Conservation (phyloP, 441 rosid species). For the Capsella rubella region DNA sequence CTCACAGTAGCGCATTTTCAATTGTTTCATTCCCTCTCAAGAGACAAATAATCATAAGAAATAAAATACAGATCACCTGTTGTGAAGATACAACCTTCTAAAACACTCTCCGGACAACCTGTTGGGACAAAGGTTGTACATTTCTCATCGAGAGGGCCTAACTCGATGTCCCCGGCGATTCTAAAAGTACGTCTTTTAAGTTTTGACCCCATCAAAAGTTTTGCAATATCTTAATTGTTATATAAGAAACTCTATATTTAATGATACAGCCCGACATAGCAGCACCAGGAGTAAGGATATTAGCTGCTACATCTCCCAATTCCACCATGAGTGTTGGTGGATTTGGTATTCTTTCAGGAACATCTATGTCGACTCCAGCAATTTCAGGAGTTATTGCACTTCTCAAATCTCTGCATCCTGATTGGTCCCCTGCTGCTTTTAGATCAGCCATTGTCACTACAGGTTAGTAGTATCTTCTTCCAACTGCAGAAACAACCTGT, state of each 20-base stretch:
- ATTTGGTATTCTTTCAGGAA: conserved; percentile 47
- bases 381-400: conserved; percentile 50
- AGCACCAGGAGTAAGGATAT: conserved; percentile 53
- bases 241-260: not conserved
- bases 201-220: not conserved
- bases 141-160: conserved; percentile 31
- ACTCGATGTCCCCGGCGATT: conserved; percentile 48
- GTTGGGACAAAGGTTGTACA: not conserved
- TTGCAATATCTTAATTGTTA: not conserved
- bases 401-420: conserved; percentile 46
- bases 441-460: conserved; percentile 59
- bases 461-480: conserved; percentile 40
- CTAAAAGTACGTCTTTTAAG: conserved; percentile 35
- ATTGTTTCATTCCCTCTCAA: not conserved
- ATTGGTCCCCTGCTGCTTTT: conserved; percentile 59
- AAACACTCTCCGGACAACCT: not conserved
- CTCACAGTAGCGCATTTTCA: not conserved
- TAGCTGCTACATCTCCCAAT: conserved; percentile 50
- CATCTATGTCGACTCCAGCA: conserved; percentile 53
- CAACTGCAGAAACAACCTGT: not conserved
- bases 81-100: not conserved
- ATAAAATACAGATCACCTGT: not conserved
- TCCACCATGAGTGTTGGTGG: conserved; percentile 31
- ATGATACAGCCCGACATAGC: conserved; percentile 52
- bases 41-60: not conserved